These are phyloP conservation scores for Thozetella sp. DNA, from an alignment of 495 filamentous ascomycete genomes.

Conservation along the genomic window DNA sequence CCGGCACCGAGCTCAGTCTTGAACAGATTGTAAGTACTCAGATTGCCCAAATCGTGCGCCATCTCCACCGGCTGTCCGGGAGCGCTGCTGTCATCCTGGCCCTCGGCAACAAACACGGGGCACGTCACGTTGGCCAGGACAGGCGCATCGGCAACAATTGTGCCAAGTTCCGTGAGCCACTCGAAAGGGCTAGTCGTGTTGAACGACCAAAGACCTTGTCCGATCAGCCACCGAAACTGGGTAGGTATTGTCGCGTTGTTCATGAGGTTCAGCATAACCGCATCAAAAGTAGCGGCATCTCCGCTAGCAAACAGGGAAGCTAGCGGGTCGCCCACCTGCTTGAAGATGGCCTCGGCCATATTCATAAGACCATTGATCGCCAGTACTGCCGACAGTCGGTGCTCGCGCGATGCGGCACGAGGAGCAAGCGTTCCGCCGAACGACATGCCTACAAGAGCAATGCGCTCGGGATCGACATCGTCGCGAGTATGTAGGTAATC, in stretches of 20 bases:
- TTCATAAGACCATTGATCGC: constrained; percentile 37
- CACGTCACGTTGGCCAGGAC: constrained; percentile 25
- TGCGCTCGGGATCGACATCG: constrained; percentile 24
- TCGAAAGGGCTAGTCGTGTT: constrained; percentile 18
- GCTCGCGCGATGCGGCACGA: constrained; percentile 45
- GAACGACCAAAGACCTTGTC: constrained; percentile 5
- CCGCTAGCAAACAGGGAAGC: constrained; percentile 6
- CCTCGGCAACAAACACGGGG: constrained; percentile 37
- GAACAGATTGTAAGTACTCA: constrained; percentile 4
- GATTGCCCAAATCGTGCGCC: constrained; percentile 31
- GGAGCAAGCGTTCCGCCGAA: constrained; percentile 41
- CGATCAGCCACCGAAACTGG: constrained; percentile 4
- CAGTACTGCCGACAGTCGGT: constrained; percentile 38
- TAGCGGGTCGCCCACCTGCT: constrained; percentile 11
- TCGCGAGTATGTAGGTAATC: constrained; percentile 33
- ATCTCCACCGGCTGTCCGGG: constrained; percentile 6
- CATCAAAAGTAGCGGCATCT: constrained; percentile 10
- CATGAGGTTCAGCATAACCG: constrained; percentile 7
- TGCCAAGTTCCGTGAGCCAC: constrained; percentile 19
- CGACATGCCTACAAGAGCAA: constrained; percentile 35
- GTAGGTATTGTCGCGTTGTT: neutral
- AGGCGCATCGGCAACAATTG: constrained; percentile 19
- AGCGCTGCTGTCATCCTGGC: constrained; percentile 23
- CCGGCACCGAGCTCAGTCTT: constrained; percentile 10
- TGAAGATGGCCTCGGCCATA: constrained; percentile 12